Base-by-base conservation (phyloP, 345 rosid genomes). In the Gossypium turneri region DNA sequence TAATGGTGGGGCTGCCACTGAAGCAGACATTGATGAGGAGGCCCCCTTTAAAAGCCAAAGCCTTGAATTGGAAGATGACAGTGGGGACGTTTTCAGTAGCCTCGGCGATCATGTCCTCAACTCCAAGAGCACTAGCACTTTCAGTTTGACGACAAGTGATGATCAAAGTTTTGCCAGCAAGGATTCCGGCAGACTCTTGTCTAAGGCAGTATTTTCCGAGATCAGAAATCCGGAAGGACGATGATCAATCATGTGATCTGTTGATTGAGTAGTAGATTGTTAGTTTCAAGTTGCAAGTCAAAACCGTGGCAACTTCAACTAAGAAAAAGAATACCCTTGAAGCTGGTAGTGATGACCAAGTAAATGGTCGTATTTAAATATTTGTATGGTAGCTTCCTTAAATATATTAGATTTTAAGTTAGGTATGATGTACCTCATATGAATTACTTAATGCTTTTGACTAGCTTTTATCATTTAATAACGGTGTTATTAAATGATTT, bases 161-260 rank as follows among this genome's bases (percentile, higher is more conserved):
- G 75, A 56, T 7, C 75, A 56, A 72, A 59, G 68, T 61, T 73
- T 24, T 17, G 27, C 2, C 10, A 73, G 67, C 73, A 70, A 70
- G n/a, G 61, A 53, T 47, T 73, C 68, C 27, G 68, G 47, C 0
- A 60, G 22, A 25, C 45, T 60, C 12, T 0, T 25, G 57, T 60
- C 68, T 1, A 22, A 24, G 13, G 67, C 68, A 58, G 67, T 73
- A 1, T 73, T 73, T n/a, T 60, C 76, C 4, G 45, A 73, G 56
- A 73, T 73, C 2, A 25, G 45, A 52, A 5, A 73, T 60, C 76
- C 76, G 7, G 68, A 73, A 45, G 76, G 76, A 5, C 34, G 76
- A 60, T 73, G 50, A 73, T 9, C 13, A 3, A 20, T 56, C 27
- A 56, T 20, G 27, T 56, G 60, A 55, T 2, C 22, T 19, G 60